Percentiles rank a stretch among this genome's conserved stretches.
These are phyloP conservation scores for Chlorophyllum brunneum DNA, from an alignment of 768 basidiomycete species.

Conservation along the genomic window DNA sequence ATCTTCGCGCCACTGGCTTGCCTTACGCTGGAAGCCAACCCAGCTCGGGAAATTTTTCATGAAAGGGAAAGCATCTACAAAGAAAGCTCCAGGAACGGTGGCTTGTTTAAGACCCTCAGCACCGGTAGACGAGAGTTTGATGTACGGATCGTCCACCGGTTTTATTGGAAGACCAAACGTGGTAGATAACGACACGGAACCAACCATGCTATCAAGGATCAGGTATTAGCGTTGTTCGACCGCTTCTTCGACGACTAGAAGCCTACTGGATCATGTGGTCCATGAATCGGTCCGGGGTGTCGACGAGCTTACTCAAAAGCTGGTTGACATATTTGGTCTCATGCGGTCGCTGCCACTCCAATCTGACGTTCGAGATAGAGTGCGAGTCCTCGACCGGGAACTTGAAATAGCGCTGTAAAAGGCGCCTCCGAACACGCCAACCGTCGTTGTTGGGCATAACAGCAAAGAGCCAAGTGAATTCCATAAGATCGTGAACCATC, in stretches of 20 bases:
- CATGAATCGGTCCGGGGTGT: conserved; percentile 31
- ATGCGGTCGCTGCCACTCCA: conserved; percentile 22
- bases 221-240: conserved; percentile 8
- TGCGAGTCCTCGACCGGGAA: conserved; percentile 16
- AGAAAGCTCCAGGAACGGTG: conserved; percentile 45
- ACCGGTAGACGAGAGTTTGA: conserved; percentile 46
- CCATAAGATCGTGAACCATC: conserved; percentile 14
- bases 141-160: conserved; percentile 40
- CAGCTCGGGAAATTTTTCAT: conserved; percentile 50
- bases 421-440: conserved; percentile 17
- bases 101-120: conserved; percentile 50
- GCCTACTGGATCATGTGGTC: conserved; percentile 16
- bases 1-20: conserved; percentile 35
- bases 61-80: conserved; percentile 38
- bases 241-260: neutral
- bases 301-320: conserved; percentile 25
- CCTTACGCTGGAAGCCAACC: conserved; percentile 48
- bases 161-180: conserved; percentile 9
- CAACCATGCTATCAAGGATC: conserved; percentile 13
- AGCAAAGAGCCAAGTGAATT: conserved; percentile 17
- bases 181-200: conserved; percentile 13
- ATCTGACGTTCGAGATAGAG: conserved; percentile 16
- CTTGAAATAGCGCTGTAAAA: conserved; percentile 37
- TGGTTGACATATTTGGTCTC: conserved; percentile 24
- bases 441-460: conserved; percentile 14